A percentile compares a stretch with the other conserved stretches of the same genome.
Evolutionary conservation across 2,329 filamentous ascomycete species (phyloP).

Genomic region (Cytospora mali): DNA sequence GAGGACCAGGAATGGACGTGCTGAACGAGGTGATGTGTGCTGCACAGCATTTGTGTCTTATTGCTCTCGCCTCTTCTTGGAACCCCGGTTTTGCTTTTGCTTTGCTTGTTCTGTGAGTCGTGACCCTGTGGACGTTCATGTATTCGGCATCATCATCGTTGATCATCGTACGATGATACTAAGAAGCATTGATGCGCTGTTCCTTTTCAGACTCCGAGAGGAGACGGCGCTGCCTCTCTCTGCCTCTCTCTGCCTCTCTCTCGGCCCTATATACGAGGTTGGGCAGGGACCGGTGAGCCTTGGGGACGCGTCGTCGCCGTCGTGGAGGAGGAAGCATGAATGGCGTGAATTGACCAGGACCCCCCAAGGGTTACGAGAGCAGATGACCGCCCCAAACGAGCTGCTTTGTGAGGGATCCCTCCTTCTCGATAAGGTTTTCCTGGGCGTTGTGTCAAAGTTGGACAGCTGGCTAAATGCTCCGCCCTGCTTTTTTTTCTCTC

Average conservation of each 20-base stretch:
- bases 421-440: constrained; percentile 18
- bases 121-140: background rate
- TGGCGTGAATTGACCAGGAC: background rate
- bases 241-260: no score
- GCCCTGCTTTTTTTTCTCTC: no score
- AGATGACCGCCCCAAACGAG: constrained; percentile 8
- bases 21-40: background rate
- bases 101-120: constrained; percentile 3
- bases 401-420: constrained; percentile 13
- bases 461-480: background rate
- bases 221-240: background rate
- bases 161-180: constrained; percentile 14
- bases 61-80: constrained; percentile 15
- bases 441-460: constrained; percentile 1
- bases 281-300: no score
- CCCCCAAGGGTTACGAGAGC: no score
- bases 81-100: constrained; percentile 5
- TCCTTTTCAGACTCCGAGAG: background rate
- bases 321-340: background rate
- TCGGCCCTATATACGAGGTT: no score
- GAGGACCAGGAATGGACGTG: constrained; percentile 10
- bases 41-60: constrained; percentile 13
- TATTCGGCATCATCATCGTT: constrained; percentile 3
- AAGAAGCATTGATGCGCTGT: background rate
- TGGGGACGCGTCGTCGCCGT: no score